phyloP scores from a whole-genome alignment of 768 basidiomycete species.

The Chalciporus piperatus region DNA sequence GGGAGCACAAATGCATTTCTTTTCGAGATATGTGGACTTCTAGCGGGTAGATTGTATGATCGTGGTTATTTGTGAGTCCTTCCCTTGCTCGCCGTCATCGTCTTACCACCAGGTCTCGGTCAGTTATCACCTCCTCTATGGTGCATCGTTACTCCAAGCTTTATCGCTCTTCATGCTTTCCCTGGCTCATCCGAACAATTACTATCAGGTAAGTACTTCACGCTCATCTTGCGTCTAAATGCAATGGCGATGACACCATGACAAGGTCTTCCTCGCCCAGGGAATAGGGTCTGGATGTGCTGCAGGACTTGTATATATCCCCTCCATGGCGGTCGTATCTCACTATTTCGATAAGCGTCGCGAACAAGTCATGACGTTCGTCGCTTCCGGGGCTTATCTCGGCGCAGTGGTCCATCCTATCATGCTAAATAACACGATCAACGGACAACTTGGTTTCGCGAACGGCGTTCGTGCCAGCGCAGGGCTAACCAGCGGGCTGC shows the following conservation, averaged over 20 bases:
- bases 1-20: slow-evolving; percentile 51
- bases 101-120: slow-evolving; percentile 5
- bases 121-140: slow-evolving; percentile 25
- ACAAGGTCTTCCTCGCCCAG: slow-evolving; percentile 49
- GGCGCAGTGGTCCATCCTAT: slow-evolving; percentile 63
- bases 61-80: slow-evolving; percentile 48
- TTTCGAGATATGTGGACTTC: slow-evolving; percentile 41
- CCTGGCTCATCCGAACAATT: slow-evolving; percentile 38
- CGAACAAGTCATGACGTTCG: slow-evolving; percentile 53
- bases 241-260: not conserved
- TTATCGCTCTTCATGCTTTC: slow-evolving; percentile 47
- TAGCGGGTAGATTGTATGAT: slow-evolving; percentile 50
- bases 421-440: slow-evolving; percentile 51
- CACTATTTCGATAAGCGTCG: slow-evolving; percentile 52
- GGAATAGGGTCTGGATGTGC: slow-evolving; percentile 51
- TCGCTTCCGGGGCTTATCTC: slow-evolving; percentile 53
- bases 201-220: slow-evolving; percentile 37
- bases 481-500: slow-evolving; percentile 35
- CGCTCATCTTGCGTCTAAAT: too few relatives aligned
- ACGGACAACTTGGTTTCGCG: slow-evolving; percentile 44
- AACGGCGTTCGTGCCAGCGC: slow-evolving; percentile 43
- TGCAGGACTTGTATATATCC: slow-evolving; percentile 47
- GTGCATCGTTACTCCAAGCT: slow-evolving; percentile 27
- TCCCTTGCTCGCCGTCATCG: too few relatives aligned
- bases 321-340: slow-evolving; percentile 45